These are phyloP conservation scores for Rhynchospora breviuscula DNA, from an alignment of 176 grass and related monocot species.

Conservation along the genomic window DNA sequence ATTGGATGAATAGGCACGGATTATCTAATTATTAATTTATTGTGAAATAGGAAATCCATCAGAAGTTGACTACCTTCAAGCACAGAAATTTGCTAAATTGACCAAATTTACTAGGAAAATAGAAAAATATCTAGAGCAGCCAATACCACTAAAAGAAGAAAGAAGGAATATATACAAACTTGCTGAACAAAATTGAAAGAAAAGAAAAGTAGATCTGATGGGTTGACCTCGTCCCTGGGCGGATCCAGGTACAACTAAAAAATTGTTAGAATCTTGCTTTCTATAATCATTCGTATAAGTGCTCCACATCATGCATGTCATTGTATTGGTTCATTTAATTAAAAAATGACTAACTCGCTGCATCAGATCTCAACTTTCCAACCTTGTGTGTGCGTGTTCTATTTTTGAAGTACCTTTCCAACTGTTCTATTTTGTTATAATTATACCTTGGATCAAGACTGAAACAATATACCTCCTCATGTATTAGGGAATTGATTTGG, in stretches of 20 bases:
- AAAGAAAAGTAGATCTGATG: neutral
- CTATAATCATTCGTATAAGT: neutral
- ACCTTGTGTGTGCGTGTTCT: no score
- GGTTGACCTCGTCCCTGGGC: neutral
- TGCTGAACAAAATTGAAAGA: neutral
- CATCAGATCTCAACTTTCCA: constrained; percentile 4
- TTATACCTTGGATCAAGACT: neutral
- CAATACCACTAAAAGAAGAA: no score
- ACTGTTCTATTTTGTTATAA: neutral
- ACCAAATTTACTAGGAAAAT: neutral
- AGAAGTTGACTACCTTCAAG: neutral
- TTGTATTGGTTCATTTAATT: neutral
- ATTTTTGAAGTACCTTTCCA: neutral
- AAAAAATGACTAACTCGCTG: neutral
- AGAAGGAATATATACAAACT: neutral
- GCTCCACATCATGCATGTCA: neutral
- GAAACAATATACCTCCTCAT: no score
- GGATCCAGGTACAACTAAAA: neutral
- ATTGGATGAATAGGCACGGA: no score
- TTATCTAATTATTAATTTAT: neutral
- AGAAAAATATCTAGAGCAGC: neutral
- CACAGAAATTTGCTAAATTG: neutral
- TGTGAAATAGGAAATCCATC: neutral
- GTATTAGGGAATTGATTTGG: no score
- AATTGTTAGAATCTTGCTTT: neutral